Evolutionary conservation across 2,329 filamentous ascomycete species (phyloP).

Genomic region (Colletotrichum noveboracense): DNA sequence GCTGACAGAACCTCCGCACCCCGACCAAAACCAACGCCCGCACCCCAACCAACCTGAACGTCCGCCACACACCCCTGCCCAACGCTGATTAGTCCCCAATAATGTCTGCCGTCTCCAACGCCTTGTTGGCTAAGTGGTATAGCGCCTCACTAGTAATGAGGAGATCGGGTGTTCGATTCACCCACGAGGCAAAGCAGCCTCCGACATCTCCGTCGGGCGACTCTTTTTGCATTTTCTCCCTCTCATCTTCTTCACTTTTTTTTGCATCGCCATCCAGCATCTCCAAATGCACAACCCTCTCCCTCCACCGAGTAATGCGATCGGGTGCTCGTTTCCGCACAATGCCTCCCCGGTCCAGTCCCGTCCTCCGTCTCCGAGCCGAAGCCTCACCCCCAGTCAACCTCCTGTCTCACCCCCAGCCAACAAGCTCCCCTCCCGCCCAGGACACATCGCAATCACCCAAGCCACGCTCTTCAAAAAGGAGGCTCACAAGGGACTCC

Average conservation of each 20-base stretch:
- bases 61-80: neutral
- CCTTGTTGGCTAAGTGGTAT: neutral
- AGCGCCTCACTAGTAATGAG: constrained; percentile 21
- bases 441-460: neutral
- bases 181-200: neutral
- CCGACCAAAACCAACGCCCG: no score
- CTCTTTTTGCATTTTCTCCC: neutral
- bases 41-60: no score
- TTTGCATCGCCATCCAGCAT: neutral
- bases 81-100: fast-evolving
- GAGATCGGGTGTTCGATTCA: constrained; percentile 18
- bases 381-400: neutral
- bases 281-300: fast-evolving
- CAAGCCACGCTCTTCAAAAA: neutral
- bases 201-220: neutral
- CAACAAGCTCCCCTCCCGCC: neutral
- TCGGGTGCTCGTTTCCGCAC: neutral
- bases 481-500: neutral
- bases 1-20: no score
- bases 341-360: neutral
- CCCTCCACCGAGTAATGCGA: no score
- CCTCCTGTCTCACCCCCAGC: neutral
- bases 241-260: neutral
- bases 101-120: neutral
- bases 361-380: neutral